Conservation (phyloP, 257 asterid genomes). For the Jaltomata sinuosa region DNA sequence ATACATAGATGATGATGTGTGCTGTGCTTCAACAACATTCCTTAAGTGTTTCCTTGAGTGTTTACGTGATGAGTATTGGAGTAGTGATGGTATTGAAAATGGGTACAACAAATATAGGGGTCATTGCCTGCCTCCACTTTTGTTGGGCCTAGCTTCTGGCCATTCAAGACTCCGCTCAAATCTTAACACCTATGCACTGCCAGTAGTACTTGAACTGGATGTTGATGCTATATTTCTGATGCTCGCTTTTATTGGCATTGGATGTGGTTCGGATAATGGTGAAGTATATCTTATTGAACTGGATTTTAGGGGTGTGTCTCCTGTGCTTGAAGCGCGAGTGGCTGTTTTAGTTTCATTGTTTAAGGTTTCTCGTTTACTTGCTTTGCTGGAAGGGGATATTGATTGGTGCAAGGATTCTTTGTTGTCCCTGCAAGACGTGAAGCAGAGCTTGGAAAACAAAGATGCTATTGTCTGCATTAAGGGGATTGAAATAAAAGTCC, state of each 20-base stretch:
- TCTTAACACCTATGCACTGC: constrained; percentile 84
- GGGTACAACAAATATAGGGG: constrained; percentile 70
- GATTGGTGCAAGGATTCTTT: constrained; percentile 52
- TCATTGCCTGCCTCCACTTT: constrained; percentile 66
- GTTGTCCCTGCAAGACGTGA: constrained; percentile 23
- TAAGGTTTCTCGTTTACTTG: constrained; percentile 81
- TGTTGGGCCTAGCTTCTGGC: constrained; percentile 78
- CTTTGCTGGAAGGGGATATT: constrained; percentile 86
- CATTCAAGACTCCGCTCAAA: constrained; percentile 70
- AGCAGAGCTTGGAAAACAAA: constrained; percentile 28
- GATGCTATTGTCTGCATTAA: constrained; percentile 46
- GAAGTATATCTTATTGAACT: constrained; percentile 34
- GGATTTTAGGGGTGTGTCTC: constrained; percentile 21
- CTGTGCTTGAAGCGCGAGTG: constrained; percentile 58
- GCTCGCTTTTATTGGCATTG: constrained; percentile 69
- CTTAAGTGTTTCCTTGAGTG: constrained; percentile 86
- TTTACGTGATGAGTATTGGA: constrained; percentile 87
- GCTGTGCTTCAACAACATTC: constrained; percentile 85
- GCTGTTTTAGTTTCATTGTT: constrained; percentile 82
- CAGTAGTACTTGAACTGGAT: constrained; percentile 74
- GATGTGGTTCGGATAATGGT: constrained; percentile 28
- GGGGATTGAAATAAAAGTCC: constrained; percentile 57
- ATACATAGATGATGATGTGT: constrained; percentile 81
- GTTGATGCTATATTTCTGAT: constrained; percentile 71
- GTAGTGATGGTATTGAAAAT: constrained; percentile 59